Conservation (phyloP, 2,329 filamentous ascomycete species). For the Aspergillaceae sp. region DNA sequence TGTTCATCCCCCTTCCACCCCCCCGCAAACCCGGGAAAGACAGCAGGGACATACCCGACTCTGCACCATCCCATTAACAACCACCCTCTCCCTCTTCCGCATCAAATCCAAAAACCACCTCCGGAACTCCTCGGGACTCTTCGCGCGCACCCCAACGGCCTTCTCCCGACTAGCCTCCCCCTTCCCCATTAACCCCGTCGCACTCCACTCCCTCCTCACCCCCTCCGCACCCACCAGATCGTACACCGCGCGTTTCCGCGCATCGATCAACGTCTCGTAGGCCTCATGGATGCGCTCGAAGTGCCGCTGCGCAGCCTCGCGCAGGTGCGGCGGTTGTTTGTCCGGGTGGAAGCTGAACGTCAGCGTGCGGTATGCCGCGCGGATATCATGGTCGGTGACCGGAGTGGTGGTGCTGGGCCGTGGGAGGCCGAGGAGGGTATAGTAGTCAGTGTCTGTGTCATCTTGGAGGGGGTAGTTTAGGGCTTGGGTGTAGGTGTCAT, state of each 20-base stretch:
- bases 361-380: slow-evolving; percentile 36
- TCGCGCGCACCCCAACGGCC: slow-evolving; percentile 30
- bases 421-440: slow-evolving; percentile 33
- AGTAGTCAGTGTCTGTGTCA: slow-evolving; percentile 28
- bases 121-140: slow-evolving; percentile 33
- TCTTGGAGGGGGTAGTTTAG: slow-evolving; percentile 19
- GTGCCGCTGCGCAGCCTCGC: slow-evolving; percentile 29
- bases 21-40: background rate
- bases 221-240: slow-evolving; percentile 35
- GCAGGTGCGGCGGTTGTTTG: slow-evolving; percentile 34
- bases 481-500: slow-evolving; percentile 19
- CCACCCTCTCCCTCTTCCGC: slow-evolving; percentile 31
- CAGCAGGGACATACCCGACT: slow-evolving; percentile 23
- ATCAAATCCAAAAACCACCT: slow-evolving; percentile 34
- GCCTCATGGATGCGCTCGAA: slow-evolving; percentile 33
- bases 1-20: background rate
- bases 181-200: slow-evolving; percentile 23
- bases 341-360: slow-evolving; percentile 39
- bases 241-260: slow-evolving; percentile 35
- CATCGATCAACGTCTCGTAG: slow-evolving; percentile 35
- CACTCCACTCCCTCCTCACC: slow-evolving; percentile 31
- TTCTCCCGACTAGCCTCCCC: slow-evolving; percentile 21
- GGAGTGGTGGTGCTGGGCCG: slow-evolving; percentile 24
- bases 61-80: slow-evolving; percentile 29
- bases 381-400: slow-evolving; percentile 30